These are phyloP conservation scores for Penicillium sp. DNA, from an alignment of 2,329 filamentous ascomycete genomes.

Conservation along the genomic window DNA sequence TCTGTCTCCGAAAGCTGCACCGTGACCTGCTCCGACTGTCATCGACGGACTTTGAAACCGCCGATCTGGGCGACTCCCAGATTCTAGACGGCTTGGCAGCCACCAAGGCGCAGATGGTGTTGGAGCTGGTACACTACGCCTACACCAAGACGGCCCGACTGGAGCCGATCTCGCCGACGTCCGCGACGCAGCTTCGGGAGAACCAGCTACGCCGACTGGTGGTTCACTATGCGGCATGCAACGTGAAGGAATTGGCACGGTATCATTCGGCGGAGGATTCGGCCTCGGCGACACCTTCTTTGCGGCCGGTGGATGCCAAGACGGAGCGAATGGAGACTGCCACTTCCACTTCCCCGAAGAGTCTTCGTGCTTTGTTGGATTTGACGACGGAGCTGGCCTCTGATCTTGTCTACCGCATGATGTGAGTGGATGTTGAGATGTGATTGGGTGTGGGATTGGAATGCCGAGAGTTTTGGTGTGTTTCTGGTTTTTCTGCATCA, in stretches of 20 bases:
- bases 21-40: constrained; percentile 35
- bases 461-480: not conserved
- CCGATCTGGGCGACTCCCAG: constrained; percentile 18
- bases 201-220: constrained; percentile 43
- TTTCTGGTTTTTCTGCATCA: constrained; percentile 4
- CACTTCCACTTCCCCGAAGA: constrained; percentile 23
- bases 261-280: constrained; percentile 33
- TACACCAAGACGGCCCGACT: constrained; percentile 41
- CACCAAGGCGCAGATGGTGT: constrained; percentile 34
- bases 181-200: constrained; percentile 37
- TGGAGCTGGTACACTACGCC: constrained; percentile 40
- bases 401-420: constrained; percentile 44
- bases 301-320: constrained; percentile 20
- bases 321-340: constrained; percentile 13
- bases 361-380: constrained; percentile 39
- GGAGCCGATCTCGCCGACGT: constrained; percentile 38
- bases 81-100: constrained; percentile 25
- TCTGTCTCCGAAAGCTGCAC: constrained; percentile 43
- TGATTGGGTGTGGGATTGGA: constrained; percentile 5
- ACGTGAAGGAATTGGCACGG: constrained; percentile 38
- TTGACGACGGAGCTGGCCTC: constrained; percentile 41
- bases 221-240: constrained; percentile 42
- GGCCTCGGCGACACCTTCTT: constrained; percentile 21
- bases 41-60: constrained; percentile 20
- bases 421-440: constrained; percentile 22